Base-by-base conservation (phyloP, 164 flowering plant species). In the Berberis vulgaris region DNA sequence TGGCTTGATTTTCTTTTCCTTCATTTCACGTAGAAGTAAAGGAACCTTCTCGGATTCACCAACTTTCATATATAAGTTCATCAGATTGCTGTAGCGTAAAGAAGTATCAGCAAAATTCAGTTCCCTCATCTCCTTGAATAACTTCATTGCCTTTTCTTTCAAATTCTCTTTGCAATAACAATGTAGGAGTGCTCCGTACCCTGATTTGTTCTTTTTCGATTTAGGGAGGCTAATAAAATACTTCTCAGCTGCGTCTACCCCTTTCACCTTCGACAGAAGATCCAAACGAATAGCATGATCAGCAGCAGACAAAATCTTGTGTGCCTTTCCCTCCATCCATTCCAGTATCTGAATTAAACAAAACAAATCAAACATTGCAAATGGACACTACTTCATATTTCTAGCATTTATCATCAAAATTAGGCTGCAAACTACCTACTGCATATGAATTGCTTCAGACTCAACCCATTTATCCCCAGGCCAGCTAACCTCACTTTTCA, bases 131-230 rank as follows among this genome's bases (percentile, higher is more conserved):
- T 74, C 69, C 63, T 70, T 69, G 45, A 76, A 71, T 41, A 76
- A 68, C 11, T 65, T 61, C 58, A 54, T 6, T 5, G 81, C 83
- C 64, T 79, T 76, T 7, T 76, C 77, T 6, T 57, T 10, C 72
- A 70, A 65, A 45, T 66, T 70, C 45, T 62, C 69, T 46, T 53
- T 54, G 77, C 81, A 76, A 54, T 74, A 82, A 66, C 78, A 79
- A 52, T 65, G 68, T 11, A 79, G 75, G 43, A 82, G 78, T 1
- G 83, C 63, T n/a, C 78, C 81, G 67, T 76, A 79, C 1, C 79
- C 76, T n/a, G 61, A 68, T 10, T 47, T 65, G 45, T 67, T 76
- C 69, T 79, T 77, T 38, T 62, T 74, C 49, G 81, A 64, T 45
- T 12, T 41, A 61, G 69, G 66, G n/a, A 81, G 76, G 59, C 49